phyloP scores from a whole-genome alignment of 192 early-diverging fungal genomes.

The Chytriomyces sp. region DNA sequence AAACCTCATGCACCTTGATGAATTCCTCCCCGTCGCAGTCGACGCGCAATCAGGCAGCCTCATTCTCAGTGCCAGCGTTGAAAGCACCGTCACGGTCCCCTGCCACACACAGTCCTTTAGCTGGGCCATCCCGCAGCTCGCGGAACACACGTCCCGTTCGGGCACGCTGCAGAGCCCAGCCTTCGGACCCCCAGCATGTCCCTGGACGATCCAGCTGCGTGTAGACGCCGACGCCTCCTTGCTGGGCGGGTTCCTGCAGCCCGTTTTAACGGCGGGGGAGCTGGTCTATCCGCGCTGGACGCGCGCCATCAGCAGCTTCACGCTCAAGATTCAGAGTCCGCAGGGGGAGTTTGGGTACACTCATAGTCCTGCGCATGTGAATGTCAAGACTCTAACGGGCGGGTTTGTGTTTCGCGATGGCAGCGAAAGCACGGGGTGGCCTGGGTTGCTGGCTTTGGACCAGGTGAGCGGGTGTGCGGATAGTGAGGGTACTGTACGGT shows the following conservation, averaged over 20 bases:
- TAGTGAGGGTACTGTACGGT: slow-evolving; percentile 24
- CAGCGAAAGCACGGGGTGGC: slow-evolving; percentile 33
- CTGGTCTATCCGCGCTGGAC: slow-evolving; percentile 27
- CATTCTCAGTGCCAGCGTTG: slow-evolving; percentile 39
- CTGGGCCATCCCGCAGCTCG: slow-evolving; percentile 36
- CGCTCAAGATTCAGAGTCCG: slow-evolving; percentile 34
- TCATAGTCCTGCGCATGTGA: slow-evolving; percentile 22
- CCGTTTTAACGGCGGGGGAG: slow-evolving; percentile 29
- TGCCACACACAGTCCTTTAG: slow-evolving; percentile 37
- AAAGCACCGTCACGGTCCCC: slow-evolving; percentile 27
- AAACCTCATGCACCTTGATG: slow-evolving; percentile 29
- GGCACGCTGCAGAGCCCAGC: slow-evolving; percentile 16
- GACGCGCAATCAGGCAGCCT: slow-evolving; percentile 30
- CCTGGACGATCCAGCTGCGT: slow-evolving; percentile 35
- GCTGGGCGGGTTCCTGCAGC: slow-evolving; percentile 40
- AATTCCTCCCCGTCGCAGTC: slow-evolving; percentile 30
- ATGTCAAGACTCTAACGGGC: slow-evolving; percentile 46
- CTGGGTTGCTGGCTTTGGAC: slow-evolving; percentile 21
- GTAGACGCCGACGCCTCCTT: slow-evolving; percentile 8
- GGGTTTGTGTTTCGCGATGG: slow-evolving; percentile 40
- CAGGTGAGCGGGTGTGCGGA: slow-evolving; percentile 29
- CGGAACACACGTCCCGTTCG: neutral
- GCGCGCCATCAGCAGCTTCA: slow-evolving; percentile 42
- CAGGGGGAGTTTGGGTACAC: slow-evolving; percentile 10
- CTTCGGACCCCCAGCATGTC: slow-evolving; percentile 40